Evolutionary conservation across 129 eudicot genomes (phyloP).

Genomic region (Mikania micrantha): DNA sequence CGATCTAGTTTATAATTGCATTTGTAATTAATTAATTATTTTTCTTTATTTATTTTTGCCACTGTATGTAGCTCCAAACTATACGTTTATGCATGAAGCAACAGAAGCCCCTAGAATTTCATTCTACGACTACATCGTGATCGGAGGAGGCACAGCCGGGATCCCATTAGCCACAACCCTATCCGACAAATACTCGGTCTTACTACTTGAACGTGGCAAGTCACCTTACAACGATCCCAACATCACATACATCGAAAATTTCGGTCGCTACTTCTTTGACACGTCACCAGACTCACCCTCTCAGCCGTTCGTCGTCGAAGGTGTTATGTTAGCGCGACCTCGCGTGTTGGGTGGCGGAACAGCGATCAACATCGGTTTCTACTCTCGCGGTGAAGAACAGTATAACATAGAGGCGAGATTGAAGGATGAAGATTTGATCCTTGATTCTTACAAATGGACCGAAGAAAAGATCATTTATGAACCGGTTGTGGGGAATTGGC

Average conservation of each 20-base stretch:
- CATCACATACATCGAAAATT: neutral
- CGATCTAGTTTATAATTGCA: no score
- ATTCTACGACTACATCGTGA: constrained; percentile 41
- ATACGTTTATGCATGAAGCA: constrained; percentile 54
- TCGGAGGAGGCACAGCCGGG: constrained; percentile 44
- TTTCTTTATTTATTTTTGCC: neutral
- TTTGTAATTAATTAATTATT: no score
- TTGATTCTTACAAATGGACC: constrained; percentile 3
- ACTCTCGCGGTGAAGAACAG: constrained; percentile 36
- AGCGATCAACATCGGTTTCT: constrained; percentile 76
- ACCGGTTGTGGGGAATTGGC: constrained; percentile 7
- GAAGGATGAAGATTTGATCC: constrained; percentile 10
- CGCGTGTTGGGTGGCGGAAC: constrained; percentile 53
- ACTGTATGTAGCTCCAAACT: constrained; percentile 32
- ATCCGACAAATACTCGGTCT: constrained; percentile 29
- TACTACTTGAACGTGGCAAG: constrained; percentile 35
- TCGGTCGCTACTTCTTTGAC: constrained; percentile 8
- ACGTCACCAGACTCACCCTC: constrained; percentile 20
- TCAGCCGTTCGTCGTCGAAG: constrained; percentile 21
- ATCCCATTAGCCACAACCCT: constrained; percentile 34
- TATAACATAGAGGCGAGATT: constrained; percentile 4
- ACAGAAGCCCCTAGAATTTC: constrained; percentile 49
- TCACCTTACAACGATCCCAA: constrained; percentile 24
- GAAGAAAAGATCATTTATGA: constrained; percentile 11
- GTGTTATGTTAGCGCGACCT: constrained; percentile 24